These are phyloP conservation scores for Stagonosporopsis cucurbitacearum DNA, from an alignment of 2,329 filamentous ascomycete genomes.

Conservation along the genomic window DNA sequence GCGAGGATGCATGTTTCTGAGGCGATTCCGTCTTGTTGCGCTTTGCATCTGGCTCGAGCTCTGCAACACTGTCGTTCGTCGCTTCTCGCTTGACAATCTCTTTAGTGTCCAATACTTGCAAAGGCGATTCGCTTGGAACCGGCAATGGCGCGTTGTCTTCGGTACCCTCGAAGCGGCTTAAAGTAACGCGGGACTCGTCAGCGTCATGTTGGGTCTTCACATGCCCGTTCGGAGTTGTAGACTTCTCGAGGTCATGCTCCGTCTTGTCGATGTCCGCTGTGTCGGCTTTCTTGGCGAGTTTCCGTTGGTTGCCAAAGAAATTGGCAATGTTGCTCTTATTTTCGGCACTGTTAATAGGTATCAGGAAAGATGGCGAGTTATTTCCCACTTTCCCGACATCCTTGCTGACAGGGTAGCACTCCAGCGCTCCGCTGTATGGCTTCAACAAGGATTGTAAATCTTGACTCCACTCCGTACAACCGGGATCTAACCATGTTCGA, in stretches of 20 bases:
- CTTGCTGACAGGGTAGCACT: slow-evolving; percentile 83
- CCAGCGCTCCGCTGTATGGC: slow-evolving; percentile 79
- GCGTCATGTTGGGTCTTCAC: slow-evolving; percentile 48
- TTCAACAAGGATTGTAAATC: slow-evolving; percentile 81
- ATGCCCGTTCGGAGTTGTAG: slow-evolving; percentile 35
- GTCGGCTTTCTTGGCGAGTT: slow-evolving; percentile 36
- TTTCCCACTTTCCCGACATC: slow-evolving; percentile 96
- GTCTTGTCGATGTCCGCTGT: slow-evolving; percentile 21
- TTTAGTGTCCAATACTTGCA: slow-evolving; percentile 25
- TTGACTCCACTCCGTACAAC: slow-evolving; percentile 72
- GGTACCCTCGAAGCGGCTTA: slow-evolving; percentile 51
- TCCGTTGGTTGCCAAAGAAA: slow-evolving; percentile 74
- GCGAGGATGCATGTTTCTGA: slow-evolving; percentile 29
- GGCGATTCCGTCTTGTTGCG: slow-evolving; percentile 34
- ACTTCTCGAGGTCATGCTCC: slow-evolving; percentile 33
- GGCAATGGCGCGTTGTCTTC: slow-evolving; percentile 62
- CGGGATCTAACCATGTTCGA: slow-evolving; percentile 79
- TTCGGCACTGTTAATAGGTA: slow-evolving; percentile 81
- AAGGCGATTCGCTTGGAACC: slow-evolving; percentile 30
- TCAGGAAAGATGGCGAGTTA: slow-evolving; percentile 80
- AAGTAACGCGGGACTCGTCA: slow-evolving; percentile 52
- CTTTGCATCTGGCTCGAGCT: slow-evolving; percentile 50
- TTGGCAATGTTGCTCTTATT: slow-evolving; percentile 95
- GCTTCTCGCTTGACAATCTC: slow-evolving; percentile 54
- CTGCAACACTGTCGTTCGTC: slow-evolving; percentile 40